A percentile compares a stretch with the other conserved stretches of the same genome.
Evolutionary conservation across 176 grass and related monocot species (phyloP).

Genomic region (Triticum urartu): DNA sequence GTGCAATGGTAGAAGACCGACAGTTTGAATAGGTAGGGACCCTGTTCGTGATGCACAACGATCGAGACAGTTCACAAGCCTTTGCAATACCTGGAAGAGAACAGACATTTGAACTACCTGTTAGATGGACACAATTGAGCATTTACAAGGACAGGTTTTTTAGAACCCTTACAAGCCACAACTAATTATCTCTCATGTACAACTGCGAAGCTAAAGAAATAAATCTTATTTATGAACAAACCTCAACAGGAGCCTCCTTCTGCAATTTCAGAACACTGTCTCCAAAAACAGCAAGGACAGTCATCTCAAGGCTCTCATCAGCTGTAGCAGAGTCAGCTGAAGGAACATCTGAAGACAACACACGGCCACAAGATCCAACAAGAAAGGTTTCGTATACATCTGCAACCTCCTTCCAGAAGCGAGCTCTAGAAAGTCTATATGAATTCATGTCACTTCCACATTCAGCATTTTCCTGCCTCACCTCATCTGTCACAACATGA

Average conservation of each 20-base stretch:
- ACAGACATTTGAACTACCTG: constrained; percentile 19
- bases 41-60: constrained; percentile 94
- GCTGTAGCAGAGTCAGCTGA: constrained; percentile 58
- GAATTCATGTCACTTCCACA: constrained; percentile 51
- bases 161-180: constrained; percentile 14
- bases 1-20: constrained; percentile 82
- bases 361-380: constrained; percentile 93
- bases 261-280: constrained; percentile 78
- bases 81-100: constrained; percentile 80
- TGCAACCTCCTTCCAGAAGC: constrained; percentile 92
- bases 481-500: constrained; percentile 61
- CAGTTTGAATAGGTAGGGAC: constrained; percentile 87
- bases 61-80: constrained; percentile 90
- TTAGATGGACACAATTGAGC: constrained; percentile 11
- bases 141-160: constrained; percentile 9
- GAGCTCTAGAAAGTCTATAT: constrained; percentile 72
- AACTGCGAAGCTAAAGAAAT: constrained; percentile 16
- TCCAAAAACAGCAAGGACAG: constrained; percentile 72
- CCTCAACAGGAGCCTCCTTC: constrained; percentile 85
- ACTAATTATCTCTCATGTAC: background rate
- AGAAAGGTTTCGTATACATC: constrained; percentile 99
- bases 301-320: constrained; percentile 94
- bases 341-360: constrained; percentile 79
- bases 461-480: constrained; percentile 47
- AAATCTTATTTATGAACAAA: constrained; percentile 28